Percentiles rank a stretch among this genome's conserved stretches.
phyloP scores from a whole-genome alignment of 2,329 filamentous ascomycete genomes.

The Paecilomyces fulvus region DNA sequence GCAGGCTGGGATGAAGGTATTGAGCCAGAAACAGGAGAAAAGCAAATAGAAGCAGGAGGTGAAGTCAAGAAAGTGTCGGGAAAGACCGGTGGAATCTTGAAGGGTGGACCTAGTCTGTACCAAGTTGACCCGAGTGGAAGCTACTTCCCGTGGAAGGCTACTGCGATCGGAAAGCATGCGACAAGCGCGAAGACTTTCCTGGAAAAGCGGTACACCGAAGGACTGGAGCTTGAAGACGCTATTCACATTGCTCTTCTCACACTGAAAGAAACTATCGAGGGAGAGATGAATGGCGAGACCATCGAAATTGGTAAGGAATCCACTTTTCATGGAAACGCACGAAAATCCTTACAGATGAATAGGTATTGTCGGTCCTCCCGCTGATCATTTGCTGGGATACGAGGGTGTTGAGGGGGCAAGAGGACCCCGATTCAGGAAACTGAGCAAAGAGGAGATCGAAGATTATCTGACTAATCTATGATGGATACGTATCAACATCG shows the following conservation, averaged over 20 bases:
- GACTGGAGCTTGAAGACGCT: conserved; percentile 91
- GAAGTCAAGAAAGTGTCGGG: conserved; percentile 63
- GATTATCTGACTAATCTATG: conserved; percentile 98
- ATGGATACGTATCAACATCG: conserved; percentile 22
- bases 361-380: conserved; percentile 93
- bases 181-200: conserved; percentile 98
- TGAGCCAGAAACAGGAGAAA: conserved; percentile 66
- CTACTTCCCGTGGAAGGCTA: conserved; percentile 99
- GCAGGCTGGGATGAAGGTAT: conserved; percentile 98
- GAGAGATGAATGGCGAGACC: conserved; percentile 97
- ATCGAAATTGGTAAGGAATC: conserved; percentile 79
- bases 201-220: conserved; percentile 98
- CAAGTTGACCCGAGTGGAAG: conserved; percentile 98
- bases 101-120: conserved; percentile 94
- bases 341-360: conserved; percentile 8
- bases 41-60: conserved; percentile 45
- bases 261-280: conserved; percentile 97
- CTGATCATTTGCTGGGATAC: conserved; percentile 83
- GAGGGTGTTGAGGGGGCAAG: conserved; percentile 40
- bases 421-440: conserved; percentile 47
- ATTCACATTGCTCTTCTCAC: conserved; percentile 97
- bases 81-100: conserved; percentile 92
- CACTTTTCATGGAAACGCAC: not conserved
- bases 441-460: conserved; percentile 97
- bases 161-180: conserved; percentile 96